These are phyloP conservation scores for Artomyces pyxidatus DNA, from an alignment of 768 basidiomycete species.

Conservation along the genomic window DNA sequence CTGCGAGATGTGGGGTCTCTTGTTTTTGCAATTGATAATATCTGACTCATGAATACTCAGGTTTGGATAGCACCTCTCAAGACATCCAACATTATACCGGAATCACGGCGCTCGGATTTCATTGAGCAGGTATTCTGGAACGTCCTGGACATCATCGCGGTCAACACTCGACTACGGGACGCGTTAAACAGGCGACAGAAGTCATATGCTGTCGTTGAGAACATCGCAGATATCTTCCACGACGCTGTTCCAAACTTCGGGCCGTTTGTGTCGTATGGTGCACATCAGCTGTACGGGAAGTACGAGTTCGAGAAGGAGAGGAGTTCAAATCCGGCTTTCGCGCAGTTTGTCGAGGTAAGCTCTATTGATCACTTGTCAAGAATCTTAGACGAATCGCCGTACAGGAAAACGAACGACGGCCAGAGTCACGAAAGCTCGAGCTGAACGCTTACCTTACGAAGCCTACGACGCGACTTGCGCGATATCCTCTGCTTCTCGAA, in stretches of 20 bases:
- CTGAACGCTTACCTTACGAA: slow-evolving; percentile 97
- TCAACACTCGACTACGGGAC: slow-evolving; percentile 88
- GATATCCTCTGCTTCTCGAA: slow-evolving; percentile 89
- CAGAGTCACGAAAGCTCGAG: slow-evolving; percentile 94
- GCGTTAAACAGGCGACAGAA: slow-evolving; percentile 94
- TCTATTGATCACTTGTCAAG: background rate
- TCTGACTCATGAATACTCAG: slow-evolving; percentile 22
- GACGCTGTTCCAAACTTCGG: slow-evolving; percentile 82
- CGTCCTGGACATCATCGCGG: slow-evolving; percentile 83
- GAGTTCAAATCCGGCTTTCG: slow-evolving; percentile 83
- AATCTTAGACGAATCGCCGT: background rate
- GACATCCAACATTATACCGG: slow-evolving; percentile 68
- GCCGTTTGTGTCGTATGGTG: slow-evolving; percentile 92
- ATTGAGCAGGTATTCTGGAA: slow-evolving; percentile 98
- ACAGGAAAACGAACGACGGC: slow-evolving; percentile 83
- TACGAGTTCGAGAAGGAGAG: slow-evolving; percentile 99
- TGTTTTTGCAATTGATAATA: background rate
- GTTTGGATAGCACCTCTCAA: slow-evolving; percentile 85
- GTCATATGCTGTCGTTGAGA: slow-evolving; percentile 85
- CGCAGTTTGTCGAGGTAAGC: slow-evolving; percentile 89
- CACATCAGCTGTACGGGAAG: slow-evolving; percentile 96
- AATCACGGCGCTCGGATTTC: slow-evolving; percentile 72
- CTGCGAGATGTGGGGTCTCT: slow-evolving; percentile 71
- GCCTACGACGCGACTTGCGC: slow-evolving; percentile 94
- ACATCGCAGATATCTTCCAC: slow-evolving; percentile 84